Evolutionary conservation across 192 early-diverging fungal genomes (phyloP), one percentile per base, ranked within the genome.

Genomic region (Backusella liffmaniae): DNA sequence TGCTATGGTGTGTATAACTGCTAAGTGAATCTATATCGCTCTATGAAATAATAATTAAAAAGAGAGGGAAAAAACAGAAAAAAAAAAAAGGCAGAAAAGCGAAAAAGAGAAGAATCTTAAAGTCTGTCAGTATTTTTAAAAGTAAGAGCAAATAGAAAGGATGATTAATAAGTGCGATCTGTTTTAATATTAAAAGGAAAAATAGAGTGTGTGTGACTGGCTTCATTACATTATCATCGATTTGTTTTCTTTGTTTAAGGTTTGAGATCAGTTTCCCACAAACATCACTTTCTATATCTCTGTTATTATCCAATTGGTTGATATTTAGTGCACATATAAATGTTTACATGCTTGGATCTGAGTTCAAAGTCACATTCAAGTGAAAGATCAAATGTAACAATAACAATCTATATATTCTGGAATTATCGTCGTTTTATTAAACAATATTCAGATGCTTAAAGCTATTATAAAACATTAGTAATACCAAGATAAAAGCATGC

Each of bases 251-350:
- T 62, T 5, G 29, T 29, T 62, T 62, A 62, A 29, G 23, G 56
- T 62, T 62, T 62, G 56, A 62, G 56, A 62, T 62, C 26, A 62
- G 56, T 29, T 62, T 62, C 56, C 56, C 21, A 49, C 16, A 49
- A 49, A 18, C 46, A 49, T 49, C 46, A 15, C 42, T 39, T 39
- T 39, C 37, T 39, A 39, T 10, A 39, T 5, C 37, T 39, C 8
- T 39, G 10, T 12, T 39, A 39, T 12, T 39, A 12, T 39, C 37
- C 37, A 39, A 39, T 39, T 39, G 37, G 37, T 39, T 39, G 37
- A 12, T 39, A 39, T 39, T 39, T 39, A 39, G 37, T 39, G 37
- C 37, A 39, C 37, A 39, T 39, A 10, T 39, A 9, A 39, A 39
- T 39, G 10, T 12, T 39, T 39, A 39, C 37, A 39, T 39, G 32